These are phyloP conservation scores for Ganoderma lucidum DNA, from an alignment of 1,284 basidiomycete species.

Conservation along the genomic window DNA sequence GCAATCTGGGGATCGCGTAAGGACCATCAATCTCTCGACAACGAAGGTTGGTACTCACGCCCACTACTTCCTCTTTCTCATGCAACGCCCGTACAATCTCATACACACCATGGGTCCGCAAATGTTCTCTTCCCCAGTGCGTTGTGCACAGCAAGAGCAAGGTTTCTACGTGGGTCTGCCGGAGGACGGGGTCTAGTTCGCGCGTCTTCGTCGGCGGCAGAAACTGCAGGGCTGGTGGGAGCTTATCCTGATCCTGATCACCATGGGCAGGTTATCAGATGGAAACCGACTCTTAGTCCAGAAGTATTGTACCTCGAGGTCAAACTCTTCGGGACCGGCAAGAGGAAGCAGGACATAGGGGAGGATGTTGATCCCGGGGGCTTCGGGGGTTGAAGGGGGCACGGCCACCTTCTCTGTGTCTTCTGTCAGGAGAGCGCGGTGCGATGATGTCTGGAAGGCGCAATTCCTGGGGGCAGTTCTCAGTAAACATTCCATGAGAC, in stretches of 20 bases:
- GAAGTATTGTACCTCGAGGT: slow-evolving; percentile 72
- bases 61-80: slow-evolving; percentile 81
- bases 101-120: slow-evolving; percentile 88
- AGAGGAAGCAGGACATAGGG: slow-evolving; percentile 90
- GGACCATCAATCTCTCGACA: no score
- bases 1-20: slow-evolving; percentile 47
- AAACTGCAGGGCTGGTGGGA: slow-evolving; percentile 89
- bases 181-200: slow-evolving; percentile 82
- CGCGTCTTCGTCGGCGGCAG: slow-evolving; percentile 86
- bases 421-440: slow-evolving; percentile 73
- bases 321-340: slow-evolving; percentile 94
- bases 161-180: slow-evolving; percentile 90
- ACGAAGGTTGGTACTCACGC: slow-evolving; percentile 52
- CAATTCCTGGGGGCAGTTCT: slow-evolving; percentile 67
- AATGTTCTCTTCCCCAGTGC: slow-evolving; percentile 84
- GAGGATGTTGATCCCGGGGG: slow-evolving; percentile 84
- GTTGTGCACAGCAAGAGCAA: slow-evolving; percentile 91
- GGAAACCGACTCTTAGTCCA: not conserved
- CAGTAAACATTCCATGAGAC: not conserved
- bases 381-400: slow-evolving; percentile 61
- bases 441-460: slow-evolving; percentile 72
- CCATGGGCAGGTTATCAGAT: not conserved
- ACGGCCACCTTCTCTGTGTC: slow-evolving; percentile 59
- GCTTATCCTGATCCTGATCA: slow-evolving; percentile 86
- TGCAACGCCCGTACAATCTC: slow-evolving; percentile 87